A percentile compares a stretch with the other conserved stretches of the same genome.
phyloP scores from a whole-genome alignment of 1,284 basidiomycete species.

The Sporisorium scitamineum region DNA sequence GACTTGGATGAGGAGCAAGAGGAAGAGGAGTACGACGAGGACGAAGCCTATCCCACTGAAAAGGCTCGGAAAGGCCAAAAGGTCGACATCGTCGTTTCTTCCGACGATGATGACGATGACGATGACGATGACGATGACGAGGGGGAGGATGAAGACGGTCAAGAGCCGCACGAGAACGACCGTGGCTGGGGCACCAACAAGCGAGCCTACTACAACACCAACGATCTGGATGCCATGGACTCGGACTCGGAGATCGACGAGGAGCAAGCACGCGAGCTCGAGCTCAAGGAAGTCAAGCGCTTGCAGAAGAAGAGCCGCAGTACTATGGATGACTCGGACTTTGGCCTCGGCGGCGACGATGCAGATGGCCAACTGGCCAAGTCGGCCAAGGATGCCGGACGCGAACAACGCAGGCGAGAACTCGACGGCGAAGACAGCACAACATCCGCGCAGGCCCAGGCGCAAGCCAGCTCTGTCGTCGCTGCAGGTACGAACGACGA shows the following conservation, averaged over 20 bases:
- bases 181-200: constrained; percentile 71
- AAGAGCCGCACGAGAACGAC: constrained; percentile 70
- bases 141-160: constrained; percentile 73
- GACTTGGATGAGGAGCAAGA: constrained; percentile 64
- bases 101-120: constrained; percentile 53
- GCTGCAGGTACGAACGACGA: constrained; percentile 10
- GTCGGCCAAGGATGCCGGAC: constrained; percentile 54
- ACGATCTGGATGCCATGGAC: constrained; percentile 62
- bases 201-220: constrained; percentile 66
- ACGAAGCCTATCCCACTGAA: constrained; percentile 17
- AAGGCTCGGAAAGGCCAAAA: constrained; percentile 28
- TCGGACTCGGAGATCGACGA: constrained; percentile 70
- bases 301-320: constrained; percentile 83
- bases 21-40: constrained; percentile 50
- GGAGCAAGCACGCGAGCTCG: constrained; percentile 73
- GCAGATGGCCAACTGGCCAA: constrained; percentile 44
- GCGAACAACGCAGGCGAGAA: constrained; percentile 55
- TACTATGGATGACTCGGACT: constrained; percentile 81
- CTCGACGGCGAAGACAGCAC: constrained; percentile 40
- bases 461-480: not conserved
- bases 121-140: constrained; percentile 77
- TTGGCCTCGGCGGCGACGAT: constrained; percentile 80
- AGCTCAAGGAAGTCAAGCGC: constrained; percentile 85
- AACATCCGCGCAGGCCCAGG: not conserved
- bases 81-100: constrained; percentile 30